Evolutionary conservation across 2,329 filamentous ascomycete species (phyloP).

Genomic region (Stagonosporopsis vannaccii): DNA sequence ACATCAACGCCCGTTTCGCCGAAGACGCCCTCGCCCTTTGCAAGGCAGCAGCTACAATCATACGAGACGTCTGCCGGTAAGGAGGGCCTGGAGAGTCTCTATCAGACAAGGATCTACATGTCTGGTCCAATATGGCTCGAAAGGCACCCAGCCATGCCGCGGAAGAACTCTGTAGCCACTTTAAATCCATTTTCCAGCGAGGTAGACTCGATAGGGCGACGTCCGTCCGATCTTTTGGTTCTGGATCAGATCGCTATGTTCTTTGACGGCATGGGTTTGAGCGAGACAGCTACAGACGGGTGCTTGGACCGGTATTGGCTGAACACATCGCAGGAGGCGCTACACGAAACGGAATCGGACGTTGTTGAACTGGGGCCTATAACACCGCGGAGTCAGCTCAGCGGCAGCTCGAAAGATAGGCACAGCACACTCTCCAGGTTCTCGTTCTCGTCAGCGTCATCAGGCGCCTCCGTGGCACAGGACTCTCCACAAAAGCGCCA

Average conservation of each 20-base stretch:
- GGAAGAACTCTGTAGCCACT: constrained; percentile 52
- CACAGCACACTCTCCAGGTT: constrained; percentile 24
- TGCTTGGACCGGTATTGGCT: constrained; percentile 46
- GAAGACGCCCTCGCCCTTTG: constrained; percentile 11
- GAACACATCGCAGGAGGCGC: constrained; percentile 16
- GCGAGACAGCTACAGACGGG: constrained; percentile 34
- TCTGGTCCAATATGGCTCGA: constrained; percentile 54
- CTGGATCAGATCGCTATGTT: constrained; percentile 53
- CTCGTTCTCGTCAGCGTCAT: constrained; percentile 35
- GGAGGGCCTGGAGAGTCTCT: not conserved
- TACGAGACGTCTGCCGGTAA: constrained; percentile 13
- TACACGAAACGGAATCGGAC: constrained; percentile 9
- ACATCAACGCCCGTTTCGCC: constrained; percentile 20
- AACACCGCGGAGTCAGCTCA: constrained; percentile 11
- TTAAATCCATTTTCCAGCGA: constrained; percentile 46
- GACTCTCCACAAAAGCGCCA: constrained; percentile 26
- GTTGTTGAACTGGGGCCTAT: constrained; percentile 16
- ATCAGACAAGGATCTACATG: constrained; percentile 43
- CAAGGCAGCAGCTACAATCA: constrained; percentile 6
- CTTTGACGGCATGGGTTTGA: constrained; percentile 52
- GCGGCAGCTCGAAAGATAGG: constrained; percentile 1
- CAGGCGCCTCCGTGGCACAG: constrained; percentile 21
- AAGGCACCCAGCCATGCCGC: constrained; percentile 34
- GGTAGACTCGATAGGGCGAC: constrained; percentile 23
- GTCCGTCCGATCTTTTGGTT: constrained; percentile 33